These are phyloP conservation scores for Tylopilus rubrobrunneus DNA, from an alignment of 768 basidiomycete genomes.

Conservation along the genomic window DNA sequence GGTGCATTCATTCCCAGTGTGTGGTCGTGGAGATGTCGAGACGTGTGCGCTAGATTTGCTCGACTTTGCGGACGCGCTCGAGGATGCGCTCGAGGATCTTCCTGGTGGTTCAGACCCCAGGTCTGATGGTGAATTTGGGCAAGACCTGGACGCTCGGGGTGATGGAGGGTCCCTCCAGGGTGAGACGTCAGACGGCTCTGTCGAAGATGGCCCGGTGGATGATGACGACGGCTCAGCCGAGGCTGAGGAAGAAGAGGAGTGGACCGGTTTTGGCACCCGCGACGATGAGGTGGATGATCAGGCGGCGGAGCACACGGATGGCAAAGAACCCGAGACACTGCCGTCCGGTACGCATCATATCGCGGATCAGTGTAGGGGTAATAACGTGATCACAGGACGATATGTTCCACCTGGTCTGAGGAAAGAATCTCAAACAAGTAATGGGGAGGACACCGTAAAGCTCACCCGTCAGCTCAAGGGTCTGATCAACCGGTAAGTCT, in stretches of 20 bases:
- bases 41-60: constrained; percentile 43
- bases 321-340: constrained; percentile 3
- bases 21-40: neutral
- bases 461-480: constrained; percentile 80
- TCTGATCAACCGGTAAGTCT: constrained; percentile 71
- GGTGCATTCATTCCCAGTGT: constrained; percentile 12
- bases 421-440: constrained; percentile 39
- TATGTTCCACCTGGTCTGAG: constrained; percentile 87
- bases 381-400: constrained; percentile 31
- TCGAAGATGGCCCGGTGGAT: neutral
- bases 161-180: constrained; percentile 1
- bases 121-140: neutral
- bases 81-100: constrained; percentile 1
- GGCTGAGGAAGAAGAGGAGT: constrained; percentile 33
- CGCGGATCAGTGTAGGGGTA: neutral
- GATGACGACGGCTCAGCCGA: constrained; percentile 4
- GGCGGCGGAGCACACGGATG: neutral
- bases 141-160: neutral
- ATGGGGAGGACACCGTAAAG: constrained; percentile 44
- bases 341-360: constrained; percentile 12
- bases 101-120: neutral
- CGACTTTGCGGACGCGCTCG: constrained; percentile 41
- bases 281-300: neutral
- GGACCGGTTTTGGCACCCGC: constrained; percentile 33
- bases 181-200: neutral